Base-by-base conservation (phyloP, 1,284 basidiomycete genomes). In the Leucoagaricus sp. region DNA sequence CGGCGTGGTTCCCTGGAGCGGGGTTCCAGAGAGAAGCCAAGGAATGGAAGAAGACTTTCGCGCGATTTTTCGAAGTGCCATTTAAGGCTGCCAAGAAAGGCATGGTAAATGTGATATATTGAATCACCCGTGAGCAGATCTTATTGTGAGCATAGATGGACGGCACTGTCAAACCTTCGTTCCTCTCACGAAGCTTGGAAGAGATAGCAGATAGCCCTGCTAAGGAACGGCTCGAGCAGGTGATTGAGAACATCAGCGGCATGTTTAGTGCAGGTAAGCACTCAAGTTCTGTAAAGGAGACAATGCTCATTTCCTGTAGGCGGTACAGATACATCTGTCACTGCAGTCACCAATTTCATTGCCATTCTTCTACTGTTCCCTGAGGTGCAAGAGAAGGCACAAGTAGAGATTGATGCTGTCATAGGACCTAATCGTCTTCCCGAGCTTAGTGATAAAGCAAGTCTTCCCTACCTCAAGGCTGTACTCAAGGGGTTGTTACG, bases 381-480 rank as follows among this genome's bases (percentile, higher is more conserved):
- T 2, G 63, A 63, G 10, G 49, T 45, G 1, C 60, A 61, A 48
- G 47, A 40, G 33, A 55, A 60, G 29, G 59, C 57, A 12, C 63
- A 63, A 34, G 58, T 49, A 5, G 61, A 64, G 40, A 59, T 64
- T 0, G 63, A 64, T 33, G 15, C 45, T 15, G 53, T 63, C 34
- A 42, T 61, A 15, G 53, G 56, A 19, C 48, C 23, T 0, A 47
- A 42, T 15, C 48, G 60, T 15, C 42, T 64, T 23, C 63, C 63
- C n/a, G 53, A 45, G 3, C 59, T 64, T 46, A 54, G 49, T 17
- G 61, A 64, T 51, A 57, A 50, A 21, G 47, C 58, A 31, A 56
- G 48, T 7, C 44, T 64, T 29, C 61, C 63, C 3, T 64, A 63
- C 40, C 34, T 63, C 7, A 58, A 31, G 15, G 63, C 63, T 5